phyloP scores from a whole-genome alignment of 2,329 filamentous ascomycete species.

The Fusarium stilboides region DNA sequence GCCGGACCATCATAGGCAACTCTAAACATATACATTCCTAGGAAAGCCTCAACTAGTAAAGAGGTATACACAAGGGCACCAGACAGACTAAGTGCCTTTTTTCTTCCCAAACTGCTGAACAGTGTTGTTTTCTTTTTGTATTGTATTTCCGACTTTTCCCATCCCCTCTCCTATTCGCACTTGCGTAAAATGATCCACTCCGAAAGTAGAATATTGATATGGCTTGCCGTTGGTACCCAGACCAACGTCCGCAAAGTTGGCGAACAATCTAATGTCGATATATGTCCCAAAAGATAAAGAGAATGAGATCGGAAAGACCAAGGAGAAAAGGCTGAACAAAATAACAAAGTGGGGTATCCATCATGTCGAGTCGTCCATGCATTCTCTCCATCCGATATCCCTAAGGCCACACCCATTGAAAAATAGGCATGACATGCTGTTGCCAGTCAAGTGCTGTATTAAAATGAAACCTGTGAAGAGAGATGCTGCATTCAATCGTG shows the following conservation, averaged over 20 bases:
- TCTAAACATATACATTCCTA: conserved; percentile 56
- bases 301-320: conserved; percentile 42
- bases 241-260: conserved; percentile 41
- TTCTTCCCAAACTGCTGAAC: conserved; percentile 39
- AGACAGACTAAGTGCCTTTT: conserved; percentile 10
- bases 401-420: conserved; percentile 44
- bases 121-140: conserved; percentile 30
- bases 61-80: conserved; percentile 26
- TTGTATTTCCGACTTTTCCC: conserved; percentile 31
- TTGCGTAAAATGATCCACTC: conserved; percentile 22
- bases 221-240: conserved; percentile 46
- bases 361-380: conserved; percentile 62
- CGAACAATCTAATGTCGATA: conserved; percentile 32
- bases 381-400: conserved; percentile 59
- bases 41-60: conserved; percentile 32
- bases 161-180: conserved; percentile 27
- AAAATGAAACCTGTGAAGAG: conserved; percentile 45
- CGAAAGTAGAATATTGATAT: conserved; percentile 21
- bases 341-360: conserved; percentile 59
- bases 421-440: conserved; percentile 53
- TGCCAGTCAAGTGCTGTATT: conserved; percentile 59
- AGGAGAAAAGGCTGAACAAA: conserved; percentile 44
- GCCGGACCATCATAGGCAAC: conserved; percentile 58
- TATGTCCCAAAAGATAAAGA: conserved; percentile 40
- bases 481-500: conserved; percentile 1